Evolutionary conservation across 108 stramenopile genomes (phyloP), one percentile per base, ranked within the genome.

Genomic region (Pseudonitzschia multistriata): DNA sequence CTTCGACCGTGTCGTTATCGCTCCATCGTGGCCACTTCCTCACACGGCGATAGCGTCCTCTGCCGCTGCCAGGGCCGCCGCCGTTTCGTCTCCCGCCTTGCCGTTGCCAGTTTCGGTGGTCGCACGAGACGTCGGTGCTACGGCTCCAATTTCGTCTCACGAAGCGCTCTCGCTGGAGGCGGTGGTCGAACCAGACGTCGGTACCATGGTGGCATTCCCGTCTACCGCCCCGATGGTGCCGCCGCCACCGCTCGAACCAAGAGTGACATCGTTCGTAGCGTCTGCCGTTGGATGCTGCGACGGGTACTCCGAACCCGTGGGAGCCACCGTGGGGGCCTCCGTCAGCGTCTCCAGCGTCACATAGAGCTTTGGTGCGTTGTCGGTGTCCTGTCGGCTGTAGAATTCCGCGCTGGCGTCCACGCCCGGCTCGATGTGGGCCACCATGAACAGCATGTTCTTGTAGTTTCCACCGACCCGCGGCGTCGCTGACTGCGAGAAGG

Each of bases 391-490:
- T 42, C 40, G 40, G 30, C 33, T 61, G 34, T 61, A 61, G 31
- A 61, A 61, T 61, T 33, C 10, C 15, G 33, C 59, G 17, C 33
- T 24, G 11, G 59, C 59, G 34, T 35, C 33, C 25, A 33, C 13
- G 31, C n/a, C 28, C 8, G 10, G 13, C 11, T 35, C 31, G 27
- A 61, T 61, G 59, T 61, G 29, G 31, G 30, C 59, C 8, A 61
- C 19, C 59, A 61, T 61, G 31, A 61, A 61, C 19, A 61, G n/a
- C 59, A 61, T 61, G 31, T 61, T 61, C n/a, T 61, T 31, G 59
- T 29, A 61, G 34, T 61, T 61, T 11, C 34, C 13, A 7, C 40
- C 40, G 7, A 13, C 13, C 13, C 13, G 10, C 13, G 40, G 40
- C 40, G 13, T 10, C 13, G 10, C 40, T 42, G 40, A 10, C 10